These are phyloP conservation scores for Aspergillus tamarii DNA, from an alignment of 2,329 filamentous ascomycete genomes.

Conservation along the genomic window DNA sequence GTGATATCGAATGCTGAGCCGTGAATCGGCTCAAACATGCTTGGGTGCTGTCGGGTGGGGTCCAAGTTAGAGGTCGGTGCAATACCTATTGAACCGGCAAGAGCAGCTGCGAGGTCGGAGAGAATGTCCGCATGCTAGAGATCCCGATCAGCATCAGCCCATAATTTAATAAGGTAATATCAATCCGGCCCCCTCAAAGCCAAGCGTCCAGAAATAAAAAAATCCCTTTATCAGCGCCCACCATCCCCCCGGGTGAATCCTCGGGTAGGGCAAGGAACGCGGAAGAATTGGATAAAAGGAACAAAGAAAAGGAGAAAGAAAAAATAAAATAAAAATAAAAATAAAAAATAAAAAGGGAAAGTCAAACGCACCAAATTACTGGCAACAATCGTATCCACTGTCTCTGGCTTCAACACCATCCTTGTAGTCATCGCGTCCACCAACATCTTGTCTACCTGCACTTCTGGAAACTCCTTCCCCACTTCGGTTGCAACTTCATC, in stretches of 20 bases:
- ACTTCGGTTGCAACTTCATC: conserved; percentile 63
- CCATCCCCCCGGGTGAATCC: neutral
- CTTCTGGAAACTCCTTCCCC: conserved; percentile 61
- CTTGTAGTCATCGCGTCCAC: conserved; percentile 69
- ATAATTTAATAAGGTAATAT: conserved; percentile 1
- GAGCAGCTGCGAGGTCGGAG: conserved; percentile 69
- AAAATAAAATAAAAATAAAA: too few relatives aligned
- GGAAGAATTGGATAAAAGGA: neutral
- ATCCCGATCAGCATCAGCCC: conserved; percentile 3
- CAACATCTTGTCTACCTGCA: conserved; percentile 66
- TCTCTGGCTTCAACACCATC: conserved; percentile 64
- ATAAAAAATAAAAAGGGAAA: neutral
- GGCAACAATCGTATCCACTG: conserved; percentile 65
- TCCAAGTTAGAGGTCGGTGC: conserved; percentile 72
- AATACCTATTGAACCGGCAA: conserved; percentile 73
- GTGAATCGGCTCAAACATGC: conserved; percentile 67
- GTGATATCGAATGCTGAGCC: conserved; percentile 68
- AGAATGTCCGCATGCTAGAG: conserved; percentile 64
- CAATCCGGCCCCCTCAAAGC: neutral
- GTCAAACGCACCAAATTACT: conserved; percentile 54
- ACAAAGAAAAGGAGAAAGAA: neutral
- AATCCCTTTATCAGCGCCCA: neutral
- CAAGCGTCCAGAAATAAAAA: neutral
- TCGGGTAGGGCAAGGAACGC: neutral
- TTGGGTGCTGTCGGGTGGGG: conserved; percentile 62